Conservation (phyloP, 331 rosid genomes). For the Malus hybrid region DNA sequence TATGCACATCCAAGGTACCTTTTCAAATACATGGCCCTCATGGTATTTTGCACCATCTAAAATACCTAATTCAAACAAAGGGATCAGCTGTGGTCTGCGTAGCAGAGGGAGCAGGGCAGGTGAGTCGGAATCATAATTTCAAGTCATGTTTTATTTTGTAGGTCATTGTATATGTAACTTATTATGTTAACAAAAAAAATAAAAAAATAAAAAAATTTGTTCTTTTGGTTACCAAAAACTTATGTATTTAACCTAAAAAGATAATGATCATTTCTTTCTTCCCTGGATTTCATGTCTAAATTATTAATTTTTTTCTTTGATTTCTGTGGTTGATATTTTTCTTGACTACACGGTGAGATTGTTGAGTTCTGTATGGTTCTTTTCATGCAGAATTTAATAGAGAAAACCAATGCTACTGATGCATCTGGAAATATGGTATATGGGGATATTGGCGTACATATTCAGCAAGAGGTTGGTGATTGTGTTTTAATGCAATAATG, state of each 20-base stretch:
- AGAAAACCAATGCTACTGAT: slow-evolving; percentile 86
- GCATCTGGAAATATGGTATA: slow-evolving; percentile 85
- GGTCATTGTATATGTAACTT: not conserved
- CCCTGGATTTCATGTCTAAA: not conserved
- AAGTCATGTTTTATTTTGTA: not conserved
- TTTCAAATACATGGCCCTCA: slow-evolving; percentile 76
- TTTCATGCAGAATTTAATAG: slow-evolving; percentile 62
- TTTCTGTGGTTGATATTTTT: not conserved
- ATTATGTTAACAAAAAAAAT: not conserved
- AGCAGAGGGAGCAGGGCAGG: slow-evolving; percentile 99
- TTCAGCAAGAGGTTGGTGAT: slow-evolving; percentile 88
- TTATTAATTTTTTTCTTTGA: not conserved
- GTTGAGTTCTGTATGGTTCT: slow-evolving; percentile 4
- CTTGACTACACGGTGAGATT: not conserved
- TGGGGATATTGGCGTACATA: slow-evolving; percentile 83
- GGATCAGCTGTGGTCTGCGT: slow-evolving; percentile 91
- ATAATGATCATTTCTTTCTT: slow-evolving; percentile 8
- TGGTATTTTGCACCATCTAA: slow-evolving; percentile 79
- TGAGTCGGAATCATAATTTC: not conserved
- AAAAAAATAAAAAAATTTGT: too few species aligned
- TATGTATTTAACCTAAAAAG: not conserved
- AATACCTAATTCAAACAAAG: slow-evolving; percentile 76
- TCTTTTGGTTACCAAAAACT: too few species aligned
- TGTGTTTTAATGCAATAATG: slow-evolving; percentile 4
- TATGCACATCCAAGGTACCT: slow-evolving; percentile 48